Evolutionary conservation across 129 eudicot species (phyloP).

Genomic region (Oenanthe sinensis): DNA sequence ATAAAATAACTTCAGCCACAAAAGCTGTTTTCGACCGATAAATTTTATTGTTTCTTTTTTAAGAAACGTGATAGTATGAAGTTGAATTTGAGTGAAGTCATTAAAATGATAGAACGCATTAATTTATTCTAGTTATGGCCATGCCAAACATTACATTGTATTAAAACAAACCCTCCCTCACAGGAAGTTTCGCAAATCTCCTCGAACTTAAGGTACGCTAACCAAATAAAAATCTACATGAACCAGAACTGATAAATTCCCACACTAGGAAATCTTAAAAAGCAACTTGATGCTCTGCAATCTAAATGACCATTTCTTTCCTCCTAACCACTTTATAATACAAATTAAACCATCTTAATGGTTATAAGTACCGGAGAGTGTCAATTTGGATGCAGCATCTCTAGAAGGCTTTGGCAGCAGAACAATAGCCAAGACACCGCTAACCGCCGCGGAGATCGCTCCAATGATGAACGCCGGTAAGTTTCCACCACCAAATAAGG

Average conservation of each 20-base stretch:
- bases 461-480: constrained; percentile 71
- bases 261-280: background rate
- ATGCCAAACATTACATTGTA: background rate
- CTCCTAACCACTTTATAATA: background rate
- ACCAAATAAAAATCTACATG: constrained; percentile 3
- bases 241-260: background rate
- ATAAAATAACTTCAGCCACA: too few species aligned
- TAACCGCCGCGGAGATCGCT: constrained; percentile 43
- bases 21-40: too few species aligned
- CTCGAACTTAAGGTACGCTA: background rate
- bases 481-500: constrained; percentile 69
- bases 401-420: constrained; percentile 48
- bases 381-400: constrained; percentile 13
- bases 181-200: background rate
- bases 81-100: too few species aligned
- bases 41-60: too few species aligned
- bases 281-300: constrained; percentile 6
- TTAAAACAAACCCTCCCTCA: background rate
- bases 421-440: constrained; percentile 41
- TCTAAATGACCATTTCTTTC: constrained; percentile 4
- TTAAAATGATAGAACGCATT: background rate
- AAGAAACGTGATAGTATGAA: too few species aligned
- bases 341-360: background rate
- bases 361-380: background rate
- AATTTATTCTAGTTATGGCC: background rate